Percentiles rank a stretch among this genome's conserved stretches.
phyloP scores from a whole-genome alignment of 108 stramenopile genomes.

The Seminavis robusta region DNA sequence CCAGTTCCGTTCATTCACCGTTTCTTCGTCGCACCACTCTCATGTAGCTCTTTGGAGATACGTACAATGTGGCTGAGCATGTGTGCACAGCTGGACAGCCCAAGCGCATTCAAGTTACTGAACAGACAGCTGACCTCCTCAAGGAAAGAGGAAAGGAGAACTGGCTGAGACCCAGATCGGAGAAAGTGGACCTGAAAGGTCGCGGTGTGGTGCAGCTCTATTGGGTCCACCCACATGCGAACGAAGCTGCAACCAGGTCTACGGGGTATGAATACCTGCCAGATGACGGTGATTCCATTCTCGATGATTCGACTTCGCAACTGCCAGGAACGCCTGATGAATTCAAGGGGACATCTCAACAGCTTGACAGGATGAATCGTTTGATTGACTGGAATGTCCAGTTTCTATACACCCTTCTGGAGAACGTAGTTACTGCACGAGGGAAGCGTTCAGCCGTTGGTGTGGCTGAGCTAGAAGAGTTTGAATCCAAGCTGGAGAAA shows the following conservation, averaged over 20 bases:
- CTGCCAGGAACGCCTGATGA: too few relatives aligned
- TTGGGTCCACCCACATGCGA: conserved; percentile 22
- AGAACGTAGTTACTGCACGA: conserved; percentile 4
- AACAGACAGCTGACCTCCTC: conserved; percentile 41
- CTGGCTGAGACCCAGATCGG: conserved; percentile 34
- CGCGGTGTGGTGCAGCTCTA: conserved; percentile 48
- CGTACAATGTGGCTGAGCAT: conserved; percentile 37
- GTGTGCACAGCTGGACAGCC: conserved; percentile 41
- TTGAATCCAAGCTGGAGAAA: too few relatives aligned
- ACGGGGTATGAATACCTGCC: neutral
- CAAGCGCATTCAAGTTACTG: conserved; percentile 34
- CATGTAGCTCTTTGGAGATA: too few relatives aligned
- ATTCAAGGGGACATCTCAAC: neutral
- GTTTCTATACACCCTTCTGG: conserved; percentile 8
- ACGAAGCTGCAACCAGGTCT: neutral
- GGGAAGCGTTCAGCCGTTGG: neutral
- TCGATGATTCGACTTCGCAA: too few relatives aligned
- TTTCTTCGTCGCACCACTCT: too few relatives aligned
- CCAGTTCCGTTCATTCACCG: neutral
- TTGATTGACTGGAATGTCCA: conserved; percentile 21
- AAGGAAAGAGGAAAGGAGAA: conserved; percentile 25
- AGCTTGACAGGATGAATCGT: conserved; percentile 2
- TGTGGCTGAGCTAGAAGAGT: neutral
- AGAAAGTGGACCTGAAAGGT: conserved; percentile 39
- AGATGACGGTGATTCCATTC: neutral